Base-by-base conservation (phyloP, 2,329 filamentous ascomycete genomes). In the Fusarium musae region DNA sequence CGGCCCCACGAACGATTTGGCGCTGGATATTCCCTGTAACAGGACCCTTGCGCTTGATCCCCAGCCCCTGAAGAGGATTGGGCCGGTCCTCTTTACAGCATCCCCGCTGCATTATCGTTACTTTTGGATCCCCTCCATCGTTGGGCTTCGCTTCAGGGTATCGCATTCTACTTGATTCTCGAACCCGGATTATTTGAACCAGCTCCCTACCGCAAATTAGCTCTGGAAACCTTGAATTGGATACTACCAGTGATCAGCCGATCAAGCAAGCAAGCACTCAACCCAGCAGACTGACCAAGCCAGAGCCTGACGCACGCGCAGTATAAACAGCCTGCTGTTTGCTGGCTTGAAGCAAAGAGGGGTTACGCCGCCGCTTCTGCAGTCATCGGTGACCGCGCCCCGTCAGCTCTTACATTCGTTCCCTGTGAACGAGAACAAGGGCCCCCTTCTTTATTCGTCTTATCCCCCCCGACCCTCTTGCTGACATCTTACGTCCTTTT, bases 401-500 rank as follows among this genome's bases (percentile, higher is more conserved):
- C 54, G 74, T 78, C 76, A 78, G 76, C 76, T 74, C 67, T 75
- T 67, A 63, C 72, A 63, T 60, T 67, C 67, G 70, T 75, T 77
- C 68, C 70, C 54, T 40, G 57, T 75, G 60, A 70, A 62, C 56
- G 66, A 76, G 63, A 72, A 59, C 75, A 73, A 74, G 76, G 75
- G 66, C 66, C 76, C 66, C 70, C 64, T 77, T 77, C 64, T 69
- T 72, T 76, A 66, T 75, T 71, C 75, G 73, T 73, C 67, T 63
- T 76, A 70, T 74, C 75, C 75, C 75, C 34, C 73, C 68, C 73
- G 67, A 76, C 70, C 75, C 66, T 77, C 70, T 71, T 78, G 77
- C 77, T 78, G 77, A 78, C 76, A 78, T 78, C 76, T 78, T 67
- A 77, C 75, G 69, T 77, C 77, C 69, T 77, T 66, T 59, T 75